phyloP scores from a whole-genome alignment of 75 land plant genomes.

The Pinus taeda region DNA sequence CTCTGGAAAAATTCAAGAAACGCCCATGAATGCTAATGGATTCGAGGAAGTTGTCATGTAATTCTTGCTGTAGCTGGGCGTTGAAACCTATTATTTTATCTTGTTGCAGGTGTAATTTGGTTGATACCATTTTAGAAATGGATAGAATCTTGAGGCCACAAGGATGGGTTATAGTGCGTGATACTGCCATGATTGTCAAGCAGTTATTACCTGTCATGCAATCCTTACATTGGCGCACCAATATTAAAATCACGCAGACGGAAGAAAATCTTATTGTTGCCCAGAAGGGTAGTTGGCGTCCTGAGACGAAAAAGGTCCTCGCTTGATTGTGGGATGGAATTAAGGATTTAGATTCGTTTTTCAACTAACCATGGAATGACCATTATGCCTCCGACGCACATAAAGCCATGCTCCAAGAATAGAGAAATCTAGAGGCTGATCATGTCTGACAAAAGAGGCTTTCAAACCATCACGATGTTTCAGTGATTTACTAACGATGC shows the following conservation, averaged over 20 bases:
- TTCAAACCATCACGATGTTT: no score
- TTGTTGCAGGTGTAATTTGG: slow-evolving; percentile 55
- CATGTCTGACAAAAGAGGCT: no score
- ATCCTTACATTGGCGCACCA: slow-evolving; percentile 64
- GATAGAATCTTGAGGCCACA: slow-evolving; percentile 82
- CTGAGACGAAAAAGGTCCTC: slow-evolving; percentile 1
- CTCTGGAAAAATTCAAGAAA: background rate
- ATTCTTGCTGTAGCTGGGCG: background rate
- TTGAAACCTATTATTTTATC: background rate
- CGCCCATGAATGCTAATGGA: background rate
- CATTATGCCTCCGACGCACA: no score
- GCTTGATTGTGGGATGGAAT: no score
- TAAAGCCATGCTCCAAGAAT: no score
- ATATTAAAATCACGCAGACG: slow-evolving; percentile 8
- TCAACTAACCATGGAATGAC: no score
- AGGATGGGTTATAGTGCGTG: slow-evolving; percentile 63
- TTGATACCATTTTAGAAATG: slow-evolving; percentile 54
- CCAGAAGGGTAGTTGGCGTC: slow-evolving; percentile 74
- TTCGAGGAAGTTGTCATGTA: background rate
- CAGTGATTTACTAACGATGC: no score
- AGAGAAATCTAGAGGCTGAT: no score
- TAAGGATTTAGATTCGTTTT: no score
- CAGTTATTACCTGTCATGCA: slow-evolving; percentile 38
- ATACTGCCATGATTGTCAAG: slow-evolving; percentile 27
- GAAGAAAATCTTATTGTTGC: slow-evolving; percentile 52